Conservation (phyloP, 441 rosid genomes). For the Kokia cookei region DNA sequence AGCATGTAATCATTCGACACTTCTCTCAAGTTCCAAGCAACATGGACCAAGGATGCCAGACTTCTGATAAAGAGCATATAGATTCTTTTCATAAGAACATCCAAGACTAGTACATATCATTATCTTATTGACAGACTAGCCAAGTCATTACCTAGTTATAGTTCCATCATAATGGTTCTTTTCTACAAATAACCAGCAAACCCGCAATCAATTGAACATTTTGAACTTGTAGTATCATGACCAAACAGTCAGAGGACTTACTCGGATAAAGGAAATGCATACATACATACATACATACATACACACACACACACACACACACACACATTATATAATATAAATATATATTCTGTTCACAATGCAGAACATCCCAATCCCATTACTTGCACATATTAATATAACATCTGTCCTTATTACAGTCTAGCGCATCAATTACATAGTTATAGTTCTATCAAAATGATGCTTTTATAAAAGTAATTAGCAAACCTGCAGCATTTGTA, state of each 20-base stretch:
- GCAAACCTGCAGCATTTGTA: background rate
- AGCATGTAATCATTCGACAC: background rate
- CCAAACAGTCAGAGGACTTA: conserved; percentile 30
- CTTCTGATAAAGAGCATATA: background rate
- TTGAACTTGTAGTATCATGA: background rate
- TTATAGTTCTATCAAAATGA: background rate
- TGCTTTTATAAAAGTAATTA: background rate
- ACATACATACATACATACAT: background rate
- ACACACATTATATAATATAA: background rate
- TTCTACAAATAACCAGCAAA: background rate
- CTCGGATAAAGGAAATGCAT: conserved; percentile 13
- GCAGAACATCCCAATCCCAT: background rate
- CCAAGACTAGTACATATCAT: background rate
- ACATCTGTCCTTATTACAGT: background rate
- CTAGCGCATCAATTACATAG: background rate
- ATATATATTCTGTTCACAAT: background rate
- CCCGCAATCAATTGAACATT: background rate
- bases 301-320: too few species aligned
- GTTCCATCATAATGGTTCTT: background rate
- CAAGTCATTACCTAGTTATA: background rate
- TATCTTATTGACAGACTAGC: background rate
- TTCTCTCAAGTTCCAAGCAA: background rate
- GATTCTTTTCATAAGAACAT: background rate
- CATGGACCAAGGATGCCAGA: background rate
- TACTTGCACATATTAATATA: background rate